phyloP scores from a whole-genome alignment of 768 basidiomycete genomes.

The Kwoniella sp. region DNA sequence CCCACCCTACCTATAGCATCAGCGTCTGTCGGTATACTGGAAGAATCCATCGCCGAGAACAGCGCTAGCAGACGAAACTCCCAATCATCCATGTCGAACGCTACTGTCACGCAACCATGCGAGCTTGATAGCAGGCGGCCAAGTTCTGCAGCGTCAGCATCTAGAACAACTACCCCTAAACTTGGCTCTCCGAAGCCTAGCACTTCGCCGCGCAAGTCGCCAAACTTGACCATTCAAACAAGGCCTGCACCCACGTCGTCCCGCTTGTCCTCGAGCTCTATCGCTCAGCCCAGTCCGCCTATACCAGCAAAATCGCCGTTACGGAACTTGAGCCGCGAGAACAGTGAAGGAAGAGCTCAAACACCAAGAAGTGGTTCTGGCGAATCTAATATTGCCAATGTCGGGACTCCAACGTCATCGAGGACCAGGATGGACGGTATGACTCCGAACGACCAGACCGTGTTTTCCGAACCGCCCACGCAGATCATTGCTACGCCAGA shows the following conservation, averaged over 20 bases:
- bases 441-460: background rate
- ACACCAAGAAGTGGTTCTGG: conserved; percentile 18
- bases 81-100: background rate
- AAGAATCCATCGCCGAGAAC: background rate
- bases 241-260: conserved; percentile 5
- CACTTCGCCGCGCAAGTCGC: conserved; percentile 20
- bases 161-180: background rate
- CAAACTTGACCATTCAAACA: conserved; percentile 22
- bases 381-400: conserved; percentile 19
- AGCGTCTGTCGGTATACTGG: background rate
- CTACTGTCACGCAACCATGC: background rate
- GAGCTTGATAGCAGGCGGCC: background rate
- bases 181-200: background rate
- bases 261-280: conserved; percentile 22
- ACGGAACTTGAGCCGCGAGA: conserved; percentile 27
- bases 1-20: background rate
- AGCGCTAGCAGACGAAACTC: background rate
- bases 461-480: background rate
- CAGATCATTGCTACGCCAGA: conserved; percentile 19
- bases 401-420: conserved; percentile 15
- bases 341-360: conserved; percentile 14
- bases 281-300: conserved; percentile 39
- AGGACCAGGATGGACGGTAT: background rate
- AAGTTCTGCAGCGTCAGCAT: background rate
- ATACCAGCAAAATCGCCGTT: conserved; percentile 45